Evolutionary conservation across 345 rosid genomes (phyloP).

Genomic region (Erodium maritimum): DNA sequence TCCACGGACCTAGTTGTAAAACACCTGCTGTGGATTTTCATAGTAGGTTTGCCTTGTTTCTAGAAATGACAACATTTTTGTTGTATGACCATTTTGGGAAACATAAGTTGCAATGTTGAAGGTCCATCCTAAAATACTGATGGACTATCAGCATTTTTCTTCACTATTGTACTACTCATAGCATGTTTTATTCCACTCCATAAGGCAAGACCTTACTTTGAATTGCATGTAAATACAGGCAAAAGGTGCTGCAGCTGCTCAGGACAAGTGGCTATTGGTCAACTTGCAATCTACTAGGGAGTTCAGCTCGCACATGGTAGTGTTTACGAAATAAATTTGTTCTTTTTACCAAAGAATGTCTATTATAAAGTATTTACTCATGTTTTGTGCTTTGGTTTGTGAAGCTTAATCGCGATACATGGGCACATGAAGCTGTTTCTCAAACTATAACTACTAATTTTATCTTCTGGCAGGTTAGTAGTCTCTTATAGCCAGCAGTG

Average conservation of each 20-base stretch:
- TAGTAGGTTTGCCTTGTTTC: background rate
- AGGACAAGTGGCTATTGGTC: constrained; percentile 91
- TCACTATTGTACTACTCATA: background rate
- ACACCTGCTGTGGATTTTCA: too few relatives aligned
- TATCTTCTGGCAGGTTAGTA: constrained; percentile 91
- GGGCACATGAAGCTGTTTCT: constrained; percentile 96
- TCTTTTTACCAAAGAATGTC: background rate
- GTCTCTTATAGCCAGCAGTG: background rate
- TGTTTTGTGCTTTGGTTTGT: constrained; percentile 2
- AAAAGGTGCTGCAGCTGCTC: constrained; percentile 56
- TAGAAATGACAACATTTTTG: background rate
- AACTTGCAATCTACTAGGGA: constrained; percentile 88
- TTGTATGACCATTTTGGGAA: background rate
- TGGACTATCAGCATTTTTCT: background rate
- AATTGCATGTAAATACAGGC: constrained; percentile 34
- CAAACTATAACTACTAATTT: constrained; percentile 78
- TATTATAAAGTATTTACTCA: background rate
- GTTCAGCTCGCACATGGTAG: constrained; percentile 92
- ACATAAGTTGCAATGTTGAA: background rate
- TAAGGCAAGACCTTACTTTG: background rate
- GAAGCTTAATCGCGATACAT: constrained; percentile 96
- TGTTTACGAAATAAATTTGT: background rate
- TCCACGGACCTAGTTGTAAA: too few relatives aligned
- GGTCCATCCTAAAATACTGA: background rate
- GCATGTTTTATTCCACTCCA: background rate